Percentiles rank a stretch among this genome's conserved stretches.
Evolutionary conservation across 345 rosid genomes (phyloP).

Genomic region (Mallotus nudiflorus): DNA sequence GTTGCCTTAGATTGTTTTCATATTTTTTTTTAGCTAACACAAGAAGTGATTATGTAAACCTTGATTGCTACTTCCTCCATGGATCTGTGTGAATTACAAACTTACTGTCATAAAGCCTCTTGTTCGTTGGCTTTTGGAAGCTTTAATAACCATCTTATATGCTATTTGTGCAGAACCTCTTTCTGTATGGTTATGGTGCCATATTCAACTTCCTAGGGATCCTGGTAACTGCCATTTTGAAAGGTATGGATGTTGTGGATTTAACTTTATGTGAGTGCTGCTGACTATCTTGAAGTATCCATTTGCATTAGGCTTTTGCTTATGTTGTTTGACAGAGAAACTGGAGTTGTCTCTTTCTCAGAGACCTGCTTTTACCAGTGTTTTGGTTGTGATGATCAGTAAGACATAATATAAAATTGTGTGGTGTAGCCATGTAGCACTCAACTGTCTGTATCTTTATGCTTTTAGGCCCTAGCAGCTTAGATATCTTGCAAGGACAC

Average conservation of each 20-base stretch:
- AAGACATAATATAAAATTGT: background rate
- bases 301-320: background rate
- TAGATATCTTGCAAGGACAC: conserved; percentile 89
- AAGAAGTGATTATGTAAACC: background rate
- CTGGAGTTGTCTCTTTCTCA: background rate
- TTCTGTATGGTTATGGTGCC: conserved; percentile 97
- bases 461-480: conserved; percentile 69
- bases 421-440: background rate
- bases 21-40: background rate
- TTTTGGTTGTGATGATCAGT: background rate
- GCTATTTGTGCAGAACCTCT: conserved; percentile 60
- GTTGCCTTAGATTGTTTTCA: background rate
- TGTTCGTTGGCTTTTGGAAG: conserved; percentile 27
- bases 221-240: conserved; percentile 55
- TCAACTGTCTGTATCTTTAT: background rate
- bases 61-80: background rate
- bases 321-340: background rate
- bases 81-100: background rate
- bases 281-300: background rate
- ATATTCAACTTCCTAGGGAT: conserved; percentile 91
- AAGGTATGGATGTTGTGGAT: conserved; percentile 47
- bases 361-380: background rate
- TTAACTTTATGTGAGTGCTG: too few relatives aligned
- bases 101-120: background rate
- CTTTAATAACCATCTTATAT: background rate